A percentile compares a stretch with the other conserved stretches of the same genome.
phyloP scores from a whole-genome alignment of 257 asterid species.

The Capsicum chinense region DNA sequence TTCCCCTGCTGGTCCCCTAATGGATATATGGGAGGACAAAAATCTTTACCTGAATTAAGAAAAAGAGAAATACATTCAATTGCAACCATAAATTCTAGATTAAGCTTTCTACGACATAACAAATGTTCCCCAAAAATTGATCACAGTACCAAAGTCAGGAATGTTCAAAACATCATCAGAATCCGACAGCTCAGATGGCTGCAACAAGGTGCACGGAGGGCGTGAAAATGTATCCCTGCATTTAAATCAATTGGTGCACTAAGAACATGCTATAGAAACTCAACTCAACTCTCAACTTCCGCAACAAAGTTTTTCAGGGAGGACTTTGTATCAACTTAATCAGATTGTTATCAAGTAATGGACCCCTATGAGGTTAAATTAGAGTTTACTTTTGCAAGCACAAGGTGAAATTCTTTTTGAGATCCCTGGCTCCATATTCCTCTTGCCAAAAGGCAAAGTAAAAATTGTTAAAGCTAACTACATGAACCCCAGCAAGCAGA shows the following conservation, averaged over 20 bases:
- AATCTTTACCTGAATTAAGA: slow-evolving; percentile 61
- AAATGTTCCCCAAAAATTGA: slow-evolving; percentile 27
- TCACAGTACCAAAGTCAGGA: slow-evolving; percentile 79
- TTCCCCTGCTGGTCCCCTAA: slow-evolving; percentile 77
- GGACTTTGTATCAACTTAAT: background rate
- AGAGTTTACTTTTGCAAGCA: slow-evolving; percentile 16
- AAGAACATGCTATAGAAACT: slow-evolving; percentile 17
- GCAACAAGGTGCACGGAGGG: slow-evolving; percentile 93
- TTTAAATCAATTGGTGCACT: slow-evolving; percentile 32
- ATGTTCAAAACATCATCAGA: slow-evolving; percentile 49
- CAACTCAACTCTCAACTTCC: slow-evolving; percentile 12
- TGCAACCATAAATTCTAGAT: slow-evolving; percentile 33
- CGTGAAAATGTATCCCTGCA: slow-evolving; percentile 94
- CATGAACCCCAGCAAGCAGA: slow-evolving; percentile 23
- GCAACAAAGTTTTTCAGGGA: slow-evolving; percentile 13
- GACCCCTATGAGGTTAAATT: slow-evolving; percentile 7
- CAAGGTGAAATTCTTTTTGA: background rate
- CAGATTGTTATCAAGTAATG: slow-evolving; percentile 4
- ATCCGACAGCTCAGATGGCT: slow-evolving; percentile 74
- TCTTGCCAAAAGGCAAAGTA: slow-evolving; percentile 18
- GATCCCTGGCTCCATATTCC: background rate
- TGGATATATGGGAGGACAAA: slow-evolving; percentile 94
- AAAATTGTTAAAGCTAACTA: background rate
- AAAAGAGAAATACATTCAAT: slow-evolving; percentile 37
- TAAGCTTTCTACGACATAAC: slow-evolving; percentile 32